Evolutionary conservation across 306 rosid species (phyloP), one percentile per base, ranked within the genome.

Genomic region (Corylus americana): DNA sequence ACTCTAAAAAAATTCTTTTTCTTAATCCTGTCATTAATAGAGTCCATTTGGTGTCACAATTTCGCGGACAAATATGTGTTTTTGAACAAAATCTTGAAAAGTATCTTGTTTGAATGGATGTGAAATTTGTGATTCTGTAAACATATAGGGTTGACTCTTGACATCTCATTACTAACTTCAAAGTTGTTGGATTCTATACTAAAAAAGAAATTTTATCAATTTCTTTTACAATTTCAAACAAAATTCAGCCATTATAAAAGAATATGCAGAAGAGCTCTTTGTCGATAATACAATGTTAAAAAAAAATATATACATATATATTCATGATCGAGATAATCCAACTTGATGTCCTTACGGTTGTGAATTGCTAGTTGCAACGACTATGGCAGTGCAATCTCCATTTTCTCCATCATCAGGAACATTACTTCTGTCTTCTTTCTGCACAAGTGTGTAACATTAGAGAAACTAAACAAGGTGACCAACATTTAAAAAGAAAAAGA

Each of bases 371-470:
- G 22, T 39, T 20, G 75, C 51, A 22, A 14, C 2, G 37, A 37
- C 73, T 54, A 76, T 5, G 4, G 87, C 78, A 63, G 72, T 35
- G 58, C 75, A 75, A 18, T 49, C 20, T 57, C 78, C 74, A 14
- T 3, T 62, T 35, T 58, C 47, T 17, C 8, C 29, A 18, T 80
- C 61, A 31, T 81, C 29, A 39, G 79, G 59, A 57, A 39, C 76
- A 18, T 66, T 57, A 47, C 76, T 47, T 44, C 49, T 9, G 50
- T 74, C 81, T 50, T 66, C 61, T 11, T 48, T 57, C 81, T 80
- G 73, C 73, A 44, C 16, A 62, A 67, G 18, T 5, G 51, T 35
- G 55, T 7, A 39, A 16, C 22, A 62, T 78, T 18, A 31, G 71
- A 55, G 45, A 53, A 54, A 55, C 10, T 8, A 44, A 71, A 27